Evolutionary conservation across 306 rosid species (phyloP).

Genomic region (Pyrus bretschneideri): DNA sequence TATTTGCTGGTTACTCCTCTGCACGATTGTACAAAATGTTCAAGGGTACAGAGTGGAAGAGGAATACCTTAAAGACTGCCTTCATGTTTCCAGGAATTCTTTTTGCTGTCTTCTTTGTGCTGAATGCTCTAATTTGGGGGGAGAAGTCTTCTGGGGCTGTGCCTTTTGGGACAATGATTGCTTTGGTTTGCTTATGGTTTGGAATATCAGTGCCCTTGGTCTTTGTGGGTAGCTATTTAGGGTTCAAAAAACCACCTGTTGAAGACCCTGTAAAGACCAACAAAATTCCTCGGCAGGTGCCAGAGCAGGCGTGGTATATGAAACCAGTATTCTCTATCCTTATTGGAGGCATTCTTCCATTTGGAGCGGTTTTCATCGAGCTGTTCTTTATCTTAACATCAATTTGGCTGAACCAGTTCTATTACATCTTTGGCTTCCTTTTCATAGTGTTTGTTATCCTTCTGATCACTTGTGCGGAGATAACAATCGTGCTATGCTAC

Average conservation of each 20-base stretch:
- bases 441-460: constrained; percentile 89
- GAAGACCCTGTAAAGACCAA: constrained; percentile 99
- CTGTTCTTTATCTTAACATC: constrained; percentile 97
- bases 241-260: constrained; percentile 83
- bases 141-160: constrained; percentile 97
- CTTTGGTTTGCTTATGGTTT: constrained; percentile 90
- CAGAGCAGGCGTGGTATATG: constrained; percentile 99
- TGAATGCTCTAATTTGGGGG: constrained; percentile 94
- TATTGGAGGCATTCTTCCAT: constrained; percentile 98
- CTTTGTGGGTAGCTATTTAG: constrained; percentile 94
- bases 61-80: constrained; percentile 91
- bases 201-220: constrained; percentile 97
- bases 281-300: constrained; percentile 94
- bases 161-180: constrained; percentile 98
- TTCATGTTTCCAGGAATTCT: constrained; percentile 98
- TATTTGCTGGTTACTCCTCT: constrained; percentile 93
- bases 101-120: constrained; percentile 75
- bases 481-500: constrained; percentile 94
- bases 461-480: constrained; percentile 91
- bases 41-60: constrained; percentile 98
- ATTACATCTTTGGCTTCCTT: constrained; percentile 96
- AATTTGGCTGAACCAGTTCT: constrained; percentile 98
- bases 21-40: constrained; percentile 97
- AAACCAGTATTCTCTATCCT: constrained; percentile 86
- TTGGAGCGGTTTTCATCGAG: constrained; percentile 96